phyloP scores from a whole-genome alignment of 2,329 filamentous ascomycete genomes.

The Chaetomium sp. region DNA sequence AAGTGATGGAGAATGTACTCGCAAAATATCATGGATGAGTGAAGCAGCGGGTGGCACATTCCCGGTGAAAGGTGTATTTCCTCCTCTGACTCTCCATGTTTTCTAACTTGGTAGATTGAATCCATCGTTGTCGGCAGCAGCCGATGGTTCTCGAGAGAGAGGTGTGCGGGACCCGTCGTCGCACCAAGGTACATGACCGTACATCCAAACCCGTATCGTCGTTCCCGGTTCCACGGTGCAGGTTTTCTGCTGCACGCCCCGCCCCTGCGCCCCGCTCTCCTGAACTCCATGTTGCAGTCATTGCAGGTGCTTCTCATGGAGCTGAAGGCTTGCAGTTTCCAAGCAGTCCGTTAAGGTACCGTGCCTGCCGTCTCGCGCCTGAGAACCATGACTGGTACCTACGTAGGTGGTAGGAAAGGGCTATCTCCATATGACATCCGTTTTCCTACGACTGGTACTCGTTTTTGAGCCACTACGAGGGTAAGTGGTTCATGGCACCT shows the following conservation, averaged over 20 bases:
- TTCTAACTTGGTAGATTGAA: background rate
- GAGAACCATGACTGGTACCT: background rate
- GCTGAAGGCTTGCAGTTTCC: background rate
- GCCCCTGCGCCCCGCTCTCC: background rate
- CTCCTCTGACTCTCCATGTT: too few relatives aligned
- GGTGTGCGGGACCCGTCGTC: background rate
- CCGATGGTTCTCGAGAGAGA: background rate
- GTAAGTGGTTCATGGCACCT: background rate
- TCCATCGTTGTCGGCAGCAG: background rate
- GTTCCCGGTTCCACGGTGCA: slow-evolving; percentile 26
- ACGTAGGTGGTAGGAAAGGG: too few relatives aligned
- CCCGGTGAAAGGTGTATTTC: background rate
- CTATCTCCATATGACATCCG: background rate
- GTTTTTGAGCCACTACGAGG: background rate
- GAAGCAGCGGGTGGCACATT: background rate
- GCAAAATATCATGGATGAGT: background rate
- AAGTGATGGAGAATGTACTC: background rate
- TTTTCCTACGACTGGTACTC: background rate
- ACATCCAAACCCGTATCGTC: slow-evolving; percentile 27
- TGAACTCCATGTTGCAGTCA: slow-evolving; percentile 9
- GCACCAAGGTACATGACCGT: slow-evolving; percentile 2
- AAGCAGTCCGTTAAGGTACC: background rate
- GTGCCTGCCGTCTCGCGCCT: background rate
- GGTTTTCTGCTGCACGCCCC: slow-evolving; percentile 10
- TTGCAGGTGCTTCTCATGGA: background rate